Conservation (phyloP, 2,329 filamentous ascomycete genomes). For the Fusarium papillatum region DNA sequence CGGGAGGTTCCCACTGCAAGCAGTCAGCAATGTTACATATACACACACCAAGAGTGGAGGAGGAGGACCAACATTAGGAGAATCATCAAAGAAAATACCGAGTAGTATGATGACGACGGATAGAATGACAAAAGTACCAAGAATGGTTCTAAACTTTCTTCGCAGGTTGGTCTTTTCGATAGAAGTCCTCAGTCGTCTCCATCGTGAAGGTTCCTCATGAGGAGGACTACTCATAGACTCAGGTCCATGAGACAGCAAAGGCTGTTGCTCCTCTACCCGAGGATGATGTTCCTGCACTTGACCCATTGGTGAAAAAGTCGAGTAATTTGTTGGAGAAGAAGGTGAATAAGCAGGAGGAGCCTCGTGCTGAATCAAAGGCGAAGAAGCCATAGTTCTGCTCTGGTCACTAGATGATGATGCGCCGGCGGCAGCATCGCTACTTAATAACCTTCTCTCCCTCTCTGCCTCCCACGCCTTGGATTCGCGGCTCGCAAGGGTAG, state of each 20-base stretch:
- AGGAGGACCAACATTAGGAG: constrained; percentile 47
- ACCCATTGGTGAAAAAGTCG: constrained; percentile 62
- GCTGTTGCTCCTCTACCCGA: constrained; percentile 55
- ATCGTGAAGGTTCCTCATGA: constrained; percentile 41
- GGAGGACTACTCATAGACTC: constrained; percentile 60
- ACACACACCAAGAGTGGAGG: background rate
- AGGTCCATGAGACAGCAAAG: constrained; percentile 57
- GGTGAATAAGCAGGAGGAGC: constrained; percentile 67
- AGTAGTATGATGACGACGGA: constrained; percentile 48
- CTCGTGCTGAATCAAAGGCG: constrained; percentile 46
- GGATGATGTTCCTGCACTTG: constrained; percentile 56
- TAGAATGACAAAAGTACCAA: constrained; percentile 50
- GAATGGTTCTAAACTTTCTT: constrained; percentile 45
- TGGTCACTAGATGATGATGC: background rate
- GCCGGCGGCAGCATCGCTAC: constrained; percentile 26
- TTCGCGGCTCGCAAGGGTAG: constrained; percentile 55
- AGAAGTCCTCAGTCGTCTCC: constrained; percentile 46
- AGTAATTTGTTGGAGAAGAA: constrained; percentile 55
- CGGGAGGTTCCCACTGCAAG: constrained; percentile 28
- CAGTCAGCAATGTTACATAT: background rate
- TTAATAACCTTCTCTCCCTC: constrained; percentile 53
- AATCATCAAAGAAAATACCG: constrained; percentile 34
- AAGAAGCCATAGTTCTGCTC: constrained; percentile 2
- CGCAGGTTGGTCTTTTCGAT: constrained; percentile 35
- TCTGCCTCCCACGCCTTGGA: constrained; percentile 61